Base-by-base conservation (phyloP, 169 alveolate species). In the Plasmodium falciparum region DNA sequence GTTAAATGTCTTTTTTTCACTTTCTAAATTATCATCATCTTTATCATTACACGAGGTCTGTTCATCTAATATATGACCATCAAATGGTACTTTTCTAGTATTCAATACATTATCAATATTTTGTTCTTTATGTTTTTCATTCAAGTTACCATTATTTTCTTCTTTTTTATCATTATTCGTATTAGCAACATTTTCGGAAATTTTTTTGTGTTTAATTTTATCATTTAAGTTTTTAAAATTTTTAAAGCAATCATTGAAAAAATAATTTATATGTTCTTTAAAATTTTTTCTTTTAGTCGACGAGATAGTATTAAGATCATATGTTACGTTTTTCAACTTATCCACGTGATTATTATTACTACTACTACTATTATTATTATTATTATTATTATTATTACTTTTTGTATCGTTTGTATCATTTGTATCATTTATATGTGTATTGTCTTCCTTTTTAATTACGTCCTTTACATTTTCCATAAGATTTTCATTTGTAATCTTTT, bases 191-290 rank as follows among this genome's bases (percentile, higher is more conserved):
- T 58, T 73, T 62, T 56, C 72, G 6, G 29, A 1, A 13, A 29
- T 73, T 6, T 52, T 74, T 20, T 74, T 52, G 5, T 17, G 22
- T 52, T 43, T 12, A 11, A 20, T 52, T 49, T 33, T 45, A 43
- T 61, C 74, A 24, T 74, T 74, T 29, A 74, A 22, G 5, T 45
- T 58, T 49, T 74, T 74, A 9, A 74, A 15, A 45, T 22, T 74
- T 22, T 13, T 43, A 24, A 74, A 59, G 70, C 88, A 74, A 74
- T 45, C 62, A 24, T 61, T 72, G 39, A 74, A 74, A n/a, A 74
- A 59, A 47, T 67, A 59, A 29, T 74, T 74, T 52, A 74, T 73
- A 39, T 74, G 74, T 59, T 74, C 88, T 26, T 4, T 33, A 33
- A 33, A 33, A 4, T 33, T 33, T 33, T 33, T 33, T 33, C 7